phyloP scores from a whole-genome alignment of 768 basidiomycete species.

The Ephemerocybe angulata region DNA sequence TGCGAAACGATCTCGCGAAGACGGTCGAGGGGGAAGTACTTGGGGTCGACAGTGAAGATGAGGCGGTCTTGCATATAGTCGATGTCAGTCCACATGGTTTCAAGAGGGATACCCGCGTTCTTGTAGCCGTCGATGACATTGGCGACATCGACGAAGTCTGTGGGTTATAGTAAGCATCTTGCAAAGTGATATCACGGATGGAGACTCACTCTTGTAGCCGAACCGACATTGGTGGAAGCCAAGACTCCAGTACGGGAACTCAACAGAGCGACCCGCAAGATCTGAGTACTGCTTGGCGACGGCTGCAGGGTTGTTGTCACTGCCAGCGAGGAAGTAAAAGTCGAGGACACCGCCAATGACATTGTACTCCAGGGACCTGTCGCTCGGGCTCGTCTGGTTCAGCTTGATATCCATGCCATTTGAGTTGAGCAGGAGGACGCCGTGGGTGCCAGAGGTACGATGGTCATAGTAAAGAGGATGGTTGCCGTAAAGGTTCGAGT shows the following conservation, averaged over 20 bases:
- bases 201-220: conserved; percentile 52
- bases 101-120: conserved; percentile 58
- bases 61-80: conserved; percentile 70
- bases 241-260: conserved; percentile 73
- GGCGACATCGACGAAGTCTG: conserved; percentile 62
- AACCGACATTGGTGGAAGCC: conserved; percentile 73
- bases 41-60: conserved; percentile 65
- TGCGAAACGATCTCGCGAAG: conserved; percentile 66
- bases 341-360: conserved; percentile 75
- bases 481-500: conserved; percentile 67
- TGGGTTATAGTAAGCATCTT: neutral
- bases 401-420: conserved; percentile 80
- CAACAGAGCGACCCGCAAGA: conserved; percentile 61
- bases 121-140: conserved; percentile 61
- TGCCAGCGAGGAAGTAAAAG: conserved; percentile 75
- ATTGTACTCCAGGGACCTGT: conserved; percentile 61
- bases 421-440: conserved; percentile 64
- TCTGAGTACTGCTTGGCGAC: conserved; percentile 69
- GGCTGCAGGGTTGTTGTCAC: conserved; percentile 50
- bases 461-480: conserved; percentile 76
- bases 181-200: neutral
- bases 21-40: conserved; percentile 59
- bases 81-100: conserved; percentile 81
- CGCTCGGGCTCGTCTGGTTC: conserved; percentile 33
- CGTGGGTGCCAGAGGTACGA: conserved; percentile 61